phyloP scores from a whole-genome alignment of 768 basidiomycete genomes.

The Rhodotorula taiwanensis region DNA sequence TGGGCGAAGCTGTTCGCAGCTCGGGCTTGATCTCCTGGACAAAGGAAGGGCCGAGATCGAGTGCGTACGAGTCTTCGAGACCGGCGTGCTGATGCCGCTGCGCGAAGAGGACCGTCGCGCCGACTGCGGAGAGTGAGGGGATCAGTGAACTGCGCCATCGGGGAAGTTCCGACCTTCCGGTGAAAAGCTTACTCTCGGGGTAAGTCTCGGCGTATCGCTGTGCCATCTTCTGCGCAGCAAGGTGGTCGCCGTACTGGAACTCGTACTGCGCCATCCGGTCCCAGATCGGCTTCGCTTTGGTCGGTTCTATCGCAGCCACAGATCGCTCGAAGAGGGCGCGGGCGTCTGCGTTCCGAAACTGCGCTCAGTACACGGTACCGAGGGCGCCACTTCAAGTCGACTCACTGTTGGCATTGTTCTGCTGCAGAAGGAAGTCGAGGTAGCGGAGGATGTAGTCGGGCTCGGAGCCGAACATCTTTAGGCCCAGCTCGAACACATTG shows the following conservation, averaged over 20 bases:
- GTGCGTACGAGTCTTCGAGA: constrained; percentile 78
- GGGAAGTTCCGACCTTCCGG: too few species aligned
- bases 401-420: constrained; percentile 93
- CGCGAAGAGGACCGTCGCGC: constrained; percentile 69
- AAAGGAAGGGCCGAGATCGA: constrained; percentile 61
- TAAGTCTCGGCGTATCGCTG: constrained; percentile 80
- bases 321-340: constrained; percentile 90
- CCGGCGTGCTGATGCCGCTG: constrained; percentile 54
- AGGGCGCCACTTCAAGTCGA: too few species aligned
- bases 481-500: constrained; percentile 86
- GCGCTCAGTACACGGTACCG: constrained; percentile 6
- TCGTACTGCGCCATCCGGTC: constrained; percentile 93
- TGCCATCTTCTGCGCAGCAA: constrained; percentile 80
- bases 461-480: constrained; percentile 76
- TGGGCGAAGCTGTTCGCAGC: constrained; percentile 16
- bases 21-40: constrained; percentile 8
- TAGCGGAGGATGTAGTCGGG: constrained; percentile 68
- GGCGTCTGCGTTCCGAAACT: constrained; percentile 80
- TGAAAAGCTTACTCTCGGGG: constrained; percentile 61
- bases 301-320: constrained; percentile 60
- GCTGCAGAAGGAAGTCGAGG: constrained; percentile 82
- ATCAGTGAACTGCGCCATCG: too few species aligned
- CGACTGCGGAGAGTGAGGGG: constrained; percentile 53
- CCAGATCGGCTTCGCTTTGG: constrained; percentile 79
- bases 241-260: constrained; percentile 88